Evolutionary conservation across 1,284 basidiomycete genomes (phyloP).

Genomic region (Mycosarcoma maydis): DNA sequence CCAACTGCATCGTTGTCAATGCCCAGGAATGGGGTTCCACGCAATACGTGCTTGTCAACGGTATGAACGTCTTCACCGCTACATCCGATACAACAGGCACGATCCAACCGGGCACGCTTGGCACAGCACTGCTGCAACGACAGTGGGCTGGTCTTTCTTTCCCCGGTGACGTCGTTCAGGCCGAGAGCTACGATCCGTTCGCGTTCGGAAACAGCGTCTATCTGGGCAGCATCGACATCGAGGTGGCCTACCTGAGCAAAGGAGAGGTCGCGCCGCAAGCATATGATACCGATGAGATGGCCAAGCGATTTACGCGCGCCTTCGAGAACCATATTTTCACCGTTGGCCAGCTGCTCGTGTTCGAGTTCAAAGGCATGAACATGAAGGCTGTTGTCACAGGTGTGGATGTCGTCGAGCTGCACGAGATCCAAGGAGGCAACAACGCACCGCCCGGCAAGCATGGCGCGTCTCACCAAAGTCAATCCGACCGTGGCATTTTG

Average conservation of each 20-base stretch:
- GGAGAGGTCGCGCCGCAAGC: conserved; percentile 47
- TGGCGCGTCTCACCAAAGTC: conserved; percentile 64
- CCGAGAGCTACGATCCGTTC: conserved; percentile 59
- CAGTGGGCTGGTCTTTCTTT: conserved; percentile 63
- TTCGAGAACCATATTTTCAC: conserved; percentile 74
- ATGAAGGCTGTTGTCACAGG: conserved; percentile 79
- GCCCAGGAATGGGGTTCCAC: conserved; percentile 62
- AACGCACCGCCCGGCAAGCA: conserved; percentile 8
- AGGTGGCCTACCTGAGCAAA: conserved; percentile 56
- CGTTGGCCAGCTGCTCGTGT: conserved; percentile 79
- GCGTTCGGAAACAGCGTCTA: conserved; percentile 57
- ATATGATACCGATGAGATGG: conserved; percentile 82
- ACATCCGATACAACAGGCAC: conserved; percentile 49
- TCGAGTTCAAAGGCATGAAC: conserved; percentile 90
- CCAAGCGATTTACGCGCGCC: conserved; percentile 76
- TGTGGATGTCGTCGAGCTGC: conserved; percentile 74
- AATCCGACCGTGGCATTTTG: conserved; percentile 74
- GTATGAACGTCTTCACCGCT: conserved; percentile 62
- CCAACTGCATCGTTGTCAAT: conserved; percentile 63
- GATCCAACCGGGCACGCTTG: conserved; percentile 56
- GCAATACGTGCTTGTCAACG: conserved; percentile 61
- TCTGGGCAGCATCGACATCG: conserved; percentile 60
- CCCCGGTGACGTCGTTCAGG: conserved; percentile 57
- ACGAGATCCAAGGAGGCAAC: conserved; percentile 41
- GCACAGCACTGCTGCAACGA: conserved; percentile 57